phyloP scores from a whole-genome alignment of 257 asterid species.

The Plectranthus barbatus region DNA sequence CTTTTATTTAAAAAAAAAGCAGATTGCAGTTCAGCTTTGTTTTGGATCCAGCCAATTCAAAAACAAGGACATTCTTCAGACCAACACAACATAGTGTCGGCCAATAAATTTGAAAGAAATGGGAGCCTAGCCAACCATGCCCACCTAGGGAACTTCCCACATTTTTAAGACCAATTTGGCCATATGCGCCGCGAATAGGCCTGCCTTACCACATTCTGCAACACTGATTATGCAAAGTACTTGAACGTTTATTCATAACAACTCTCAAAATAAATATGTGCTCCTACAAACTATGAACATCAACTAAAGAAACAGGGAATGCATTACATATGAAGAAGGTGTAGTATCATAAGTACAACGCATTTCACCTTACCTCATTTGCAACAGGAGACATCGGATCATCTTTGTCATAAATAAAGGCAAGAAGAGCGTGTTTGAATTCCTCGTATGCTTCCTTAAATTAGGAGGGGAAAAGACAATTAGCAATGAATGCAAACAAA shows the following conservation, averaged over 20 bases:
- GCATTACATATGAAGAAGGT: background rate
- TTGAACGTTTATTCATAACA: background rate
- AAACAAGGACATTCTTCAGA: background rate
- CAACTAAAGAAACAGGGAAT: background rate
- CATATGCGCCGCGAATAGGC: background rate
- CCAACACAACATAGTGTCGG: background rate
- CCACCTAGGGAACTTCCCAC: background rate
- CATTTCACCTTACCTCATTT: constrained; percentile 52
- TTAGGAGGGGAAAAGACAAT: constrained; percentile 17
- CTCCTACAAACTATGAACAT: background rate
- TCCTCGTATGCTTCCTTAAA: constrained; percentile 98
- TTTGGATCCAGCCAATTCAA: background rate
- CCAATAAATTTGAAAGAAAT: background rate
- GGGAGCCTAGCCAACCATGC: background rate
- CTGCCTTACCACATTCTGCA: background rate
- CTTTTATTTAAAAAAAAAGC: background rate
- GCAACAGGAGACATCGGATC: constrained; percentile 90
- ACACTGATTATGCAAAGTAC: constrained; percentile 1
- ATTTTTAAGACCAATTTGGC: background rate
- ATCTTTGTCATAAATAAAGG: constrained; percentile 77
- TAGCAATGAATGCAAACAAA: constrained; percentile 10
- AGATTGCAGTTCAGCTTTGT: background rate
- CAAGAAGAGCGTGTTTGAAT: constrained; percentile 86
- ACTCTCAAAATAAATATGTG: background rate
- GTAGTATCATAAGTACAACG: background rate